Evolutionary conservation across 2,329 filamentous ascomycete species (phyloP), one percentile per base, ranked within the genome.

Genomic region (Penicillium sp.): DNA sequence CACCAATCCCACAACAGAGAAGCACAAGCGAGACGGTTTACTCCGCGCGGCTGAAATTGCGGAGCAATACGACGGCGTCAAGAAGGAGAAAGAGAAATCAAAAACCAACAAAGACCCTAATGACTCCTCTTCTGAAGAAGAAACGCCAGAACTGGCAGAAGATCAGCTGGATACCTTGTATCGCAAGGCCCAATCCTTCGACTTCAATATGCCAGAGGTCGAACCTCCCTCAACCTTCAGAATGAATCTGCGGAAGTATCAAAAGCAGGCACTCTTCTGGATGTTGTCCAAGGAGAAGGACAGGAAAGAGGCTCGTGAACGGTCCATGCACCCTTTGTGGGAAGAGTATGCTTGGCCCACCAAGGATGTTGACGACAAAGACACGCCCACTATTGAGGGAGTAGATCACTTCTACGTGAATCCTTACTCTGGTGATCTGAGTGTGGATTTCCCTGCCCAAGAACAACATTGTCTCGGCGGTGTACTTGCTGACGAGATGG

Each of bases 261-360:
- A 99, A 73, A 96, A 92, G 70, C 95, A 99, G 75, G 92, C 95
- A 0, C 78, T 99, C 6, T 83, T 97, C 71, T 99, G 95, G 95
- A 97, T 99, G 92, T 82, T 98, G 63, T 84, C 88, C 4, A 98
- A 98, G 73, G 95, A 99, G 73, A 94, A 87, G 68, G 87, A 96
- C 63, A 84, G 90, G 61, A 88, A 87, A 65, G 83, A 86, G 11
- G 84, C 87, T 39, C 86, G 87, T 55, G 87, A 93, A 68, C 81
- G 82, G 4, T 97, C 92, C 0, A 96, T 99, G 91, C 93, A 99
- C 75, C 95, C 95, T 0, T 76, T 99, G 0, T 99, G 95, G 95
- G 95, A 99, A 76, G 91, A 98, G 72, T 99, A 99, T 68, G 74
- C 79, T 2, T 99, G 93, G 92, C 95, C 95, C 0, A 80, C 81